Evolutionary conservation across 805 yeast genomes (phyloP), one percentile per base, ranked within the genome.

Genomic region (Blastobotrys chiropterorum): DNA sequence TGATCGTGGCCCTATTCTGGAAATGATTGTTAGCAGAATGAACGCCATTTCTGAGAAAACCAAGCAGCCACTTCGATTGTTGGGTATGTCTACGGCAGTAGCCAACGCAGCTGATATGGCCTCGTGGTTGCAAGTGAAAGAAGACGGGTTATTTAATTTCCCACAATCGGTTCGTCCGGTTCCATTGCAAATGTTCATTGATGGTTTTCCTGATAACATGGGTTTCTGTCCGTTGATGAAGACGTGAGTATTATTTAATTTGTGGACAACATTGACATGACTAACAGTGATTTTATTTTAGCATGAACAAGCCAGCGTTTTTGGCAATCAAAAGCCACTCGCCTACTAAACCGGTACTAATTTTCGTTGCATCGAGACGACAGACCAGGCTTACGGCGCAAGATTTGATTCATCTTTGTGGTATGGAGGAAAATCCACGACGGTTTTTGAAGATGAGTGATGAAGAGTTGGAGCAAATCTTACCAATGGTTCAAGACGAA

Each of bases 251-350:
- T n/a, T 17, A 39, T 16, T 16, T 39, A 15, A 6, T 39, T n/a
- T 39, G 42, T 6, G 7, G 16, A 39, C 5, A 15, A 20, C 14
- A 17, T 17, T 17, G 7, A 5, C 5, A 16, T 42, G 11, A 42
- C 21, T n/a, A 42, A 17, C 21, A 13, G 22, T 17, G 6, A 17
- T 14, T 3, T n/a, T 17, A 44, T 8, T 19, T n/a, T 7, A 44
- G 47, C 19, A 87, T 80, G 94, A 89, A 83, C 74, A 89, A 77
- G 61, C 97, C 97, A 0, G 92, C 95, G 0, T 90, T 86, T 62
- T 80, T 85, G 84, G 96, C 97, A 0, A 90, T 90, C 56, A 87
- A 89, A 63, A 89, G 87, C 56, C 96, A 90, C 65, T 86, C 96
- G 0, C 95, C 96, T 1, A 72, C 72, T 16, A 83, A 90, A 64